Base-by-base conservation (phyloP, 192 early-diverging fungal genomes). In the Coemansia sp. region DNA sequence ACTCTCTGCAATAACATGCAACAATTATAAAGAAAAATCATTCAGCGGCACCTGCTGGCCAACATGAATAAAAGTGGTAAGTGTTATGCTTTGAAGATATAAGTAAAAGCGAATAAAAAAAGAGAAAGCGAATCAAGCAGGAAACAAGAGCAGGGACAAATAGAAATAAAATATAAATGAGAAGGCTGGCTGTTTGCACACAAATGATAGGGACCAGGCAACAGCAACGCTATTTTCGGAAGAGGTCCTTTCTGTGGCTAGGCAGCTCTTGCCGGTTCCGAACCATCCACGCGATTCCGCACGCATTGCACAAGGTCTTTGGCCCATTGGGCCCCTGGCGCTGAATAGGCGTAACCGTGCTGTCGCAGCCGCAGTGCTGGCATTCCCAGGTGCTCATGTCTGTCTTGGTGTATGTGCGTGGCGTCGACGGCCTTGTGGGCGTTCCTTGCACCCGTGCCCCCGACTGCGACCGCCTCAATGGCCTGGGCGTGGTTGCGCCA, bases 221-320 rank as follows among this genome's bases (percentile, higher is more conserved):
- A 42, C 5, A 16, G 39, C 39, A 48, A 19, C 28, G 22, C 19
- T 60, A 73, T 57, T 79, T 81, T 54, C 78, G 73, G 60, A 68
- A 75, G 57, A 75, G 34, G 47, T 81, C 73, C 55, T 75, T 74
- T 36, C 78, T 69, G 25, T 74, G 69, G 58, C 64, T 68, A 32
- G 78, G 78, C 39, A 81, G 69, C 62, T 71, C 78, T 22, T 75
- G 68, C 25, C 73, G 72, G 46, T 75, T 68, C 45, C 75, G 71
- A 20, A 82, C 81, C 64, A 82, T 75, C 71, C 83, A 86, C 3
- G 83, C 83, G 22, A 86, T 71, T 9, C 85, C 85, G 58, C 85
- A 86, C 32, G 85, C 85, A 69, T 86, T 86, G 61, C 85, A 86
- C 42, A 86, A 66, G 10, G 84, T 84, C 64, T 86, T 86, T 35